phyloP scores from a whole-genome alignment of 2,329 filamentous ascomycete species.

The Colletotrichum lindemuthianum region DNA sequence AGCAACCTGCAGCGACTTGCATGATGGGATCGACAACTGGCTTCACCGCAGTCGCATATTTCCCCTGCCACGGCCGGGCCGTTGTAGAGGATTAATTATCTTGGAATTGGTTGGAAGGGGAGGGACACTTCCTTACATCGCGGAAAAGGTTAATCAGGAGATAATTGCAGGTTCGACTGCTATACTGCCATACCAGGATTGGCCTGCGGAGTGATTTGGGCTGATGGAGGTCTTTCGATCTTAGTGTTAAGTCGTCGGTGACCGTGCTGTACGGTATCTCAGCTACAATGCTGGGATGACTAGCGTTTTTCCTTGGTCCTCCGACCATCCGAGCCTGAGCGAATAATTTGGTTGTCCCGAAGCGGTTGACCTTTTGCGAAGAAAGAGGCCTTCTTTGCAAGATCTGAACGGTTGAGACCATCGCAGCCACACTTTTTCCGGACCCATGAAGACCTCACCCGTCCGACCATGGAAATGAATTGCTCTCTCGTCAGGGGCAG shows the following conservation, averaged over 20 bases:
- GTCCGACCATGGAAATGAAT: slow-evolving; percentile 23
- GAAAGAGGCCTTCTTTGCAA: no score
- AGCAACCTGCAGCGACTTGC: slow-evolving; percentile 9
- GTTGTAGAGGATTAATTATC: slow-evolving; percentile 21
- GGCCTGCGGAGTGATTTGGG: slow-evolving; percentile 1
- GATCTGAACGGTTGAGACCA: no score
- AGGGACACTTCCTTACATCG: slow-evolving; percentile 3
- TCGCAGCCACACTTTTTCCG: no score
- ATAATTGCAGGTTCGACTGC: slow-evolving; percentile 1
- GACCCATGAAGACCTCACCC: background rate
- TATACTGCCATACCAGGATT: background rate
- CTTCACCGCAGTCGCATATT: slow-evolving; percentile 4
- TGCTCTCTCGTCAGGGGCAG: slow-evolving; percentile 17
- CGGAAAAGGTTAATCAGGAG: background rate
- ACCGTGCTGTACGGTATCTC: background rate
- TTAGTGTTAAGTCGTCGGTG: slow-evolving; percentile 4
- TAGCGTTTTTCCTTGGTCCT: background rate
- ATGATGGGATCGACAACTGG: slow-evolving; percentile 23
- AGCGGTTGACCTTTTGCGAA: no score
- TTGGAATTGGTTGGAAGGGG: slow-evolving; percentile 11
- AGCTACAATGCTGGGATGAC: background rate
- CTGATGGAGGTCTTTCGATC: slow-evolving; percentile 12
- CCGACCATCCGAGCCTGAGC: background rate
- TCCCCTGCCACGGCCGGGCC: slow-evolving; percentile 18
- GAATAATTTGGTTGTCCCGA: no score